Base-by-base conservation (phyloP, 495 filamentous ascomycete species). In the Gamarada debralockiae region DNA sequence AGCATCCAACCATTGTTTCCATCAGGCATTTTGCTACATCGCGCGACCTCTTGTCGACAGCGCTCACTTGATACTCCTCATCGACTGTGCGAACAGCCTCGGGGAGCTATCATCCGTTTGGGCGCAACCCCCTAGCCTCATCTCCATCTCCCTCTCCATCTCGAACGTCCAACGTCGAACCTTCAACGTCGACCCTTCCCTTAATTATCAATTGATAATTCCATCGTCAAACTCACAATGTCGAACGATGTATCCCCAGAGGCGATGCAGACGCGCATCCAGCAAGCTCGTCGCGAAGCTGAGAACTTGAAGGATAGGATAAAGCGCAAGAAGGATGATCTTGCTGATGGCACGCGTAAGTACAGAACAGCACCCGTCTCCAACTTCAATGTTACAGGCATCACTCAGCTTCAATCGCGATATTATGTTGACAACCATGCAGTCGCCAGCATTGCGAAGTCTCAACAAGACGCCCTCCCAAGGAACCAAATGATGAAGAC, bases 271-370 rank as follows among this genome's bases (percentile, higher is more conserved):
- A 71, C 74, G 66, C 89, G 87, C 76, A 98, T 98, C 67, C 91
- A 95, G 67, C 87, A 92, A 59, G 93, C 93, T 65, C 83, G 93
- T 75, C 89, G 93, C 76, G 93, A 98, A 78, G 93, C 93, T 58
- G 93, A 98, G 77, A 90, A 86, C 34, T 75, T 98, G 58, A 98
- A 98, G 80, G 93, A 97, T 69, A 85, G 89, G 73, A 98, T 98
- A 80, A 98, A 95, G 85, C 83, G 91, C 74, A 93, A 93, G 81
- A 98, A 97, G 86, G 93, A 98, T 82, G 93, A 97, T 71, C 79
- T 98, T 59, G 95, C 92, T 64, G 93, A 98, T 72, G 92, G 91
- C 56, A 92, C 92, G 62, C 84, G 93, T 98, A 80, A 82, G 92
- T 84, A 43, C 18, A 33, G 44, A 39, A 5, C 36, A n/a, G 14